Conservation (phyloP, 495 filamentous ascomycete species). For the Neurospora hispaniola region DNA sequence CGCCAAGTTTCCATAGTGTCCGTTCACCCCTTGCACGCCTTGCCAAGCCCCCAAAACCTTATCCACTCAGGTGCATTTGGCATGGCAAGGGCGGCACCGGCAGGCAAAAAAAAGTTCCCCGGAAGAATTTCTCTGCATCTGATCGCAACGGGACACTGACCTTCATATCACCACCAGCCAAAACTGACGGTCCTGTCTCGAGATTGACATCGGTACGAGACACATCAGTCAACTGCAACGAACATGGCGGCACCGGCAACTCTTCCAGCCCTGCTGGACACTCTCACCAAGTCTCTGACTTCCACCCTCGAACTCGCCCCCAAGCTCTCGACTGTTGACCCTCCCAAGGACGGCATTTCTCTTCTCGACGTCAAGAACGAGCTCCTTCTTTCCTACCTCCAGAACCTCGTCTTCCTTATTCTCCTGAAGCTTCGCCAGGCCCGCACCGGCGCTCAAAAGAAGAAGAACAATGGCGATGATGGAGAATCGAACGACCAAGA, state of each 20-base stretch:
- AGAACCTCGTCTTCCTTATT: conserved; percentile 85
- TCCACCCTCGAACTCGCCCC: conserved; percentile 53
- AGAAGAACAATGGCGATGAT: conserved; percentile 13
- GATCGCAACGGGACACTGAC: background rate
- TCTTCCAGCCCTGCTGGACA: conserved; percentile 49
- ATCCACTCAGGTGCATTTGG: background rate
- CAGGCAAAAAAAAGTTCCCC: background rate
- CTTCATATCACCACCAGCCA: background rate
- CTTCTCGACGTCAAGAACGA: conserved; percentile 93
- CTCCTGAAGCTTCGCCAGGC: conserved; percentile 65
- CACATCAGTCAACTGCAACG: background rate
- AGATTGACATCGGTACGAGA: background rate
- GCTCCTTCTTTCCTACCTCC: conserved; percentile 86
- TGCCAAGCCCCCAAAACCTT: background rate
- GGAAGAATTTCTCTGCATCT: background rate
- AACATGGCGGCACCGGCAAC: conserved; percentile 40
- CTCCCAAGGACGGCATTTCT: conserved; percentile 78
- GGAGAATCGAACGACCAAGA: conserved; percentile 4
- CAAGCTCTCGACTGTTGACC: conserved; percentile 41
- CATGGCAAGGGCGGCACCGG: background rate
- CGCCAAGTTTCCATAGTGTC: background rate
- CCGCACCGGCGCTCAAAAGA: conserved; percentile 24
- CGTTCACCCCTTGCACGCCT: background rate
- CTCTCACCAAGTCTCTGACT: conserved; percentile 50
- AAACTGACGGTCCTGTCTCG: background rate